These are phyloP conservation scores for Pichia cactophila DNA, from an alignment of 1,139 yeast genomes.

Conservation along the genomic window DNA sequence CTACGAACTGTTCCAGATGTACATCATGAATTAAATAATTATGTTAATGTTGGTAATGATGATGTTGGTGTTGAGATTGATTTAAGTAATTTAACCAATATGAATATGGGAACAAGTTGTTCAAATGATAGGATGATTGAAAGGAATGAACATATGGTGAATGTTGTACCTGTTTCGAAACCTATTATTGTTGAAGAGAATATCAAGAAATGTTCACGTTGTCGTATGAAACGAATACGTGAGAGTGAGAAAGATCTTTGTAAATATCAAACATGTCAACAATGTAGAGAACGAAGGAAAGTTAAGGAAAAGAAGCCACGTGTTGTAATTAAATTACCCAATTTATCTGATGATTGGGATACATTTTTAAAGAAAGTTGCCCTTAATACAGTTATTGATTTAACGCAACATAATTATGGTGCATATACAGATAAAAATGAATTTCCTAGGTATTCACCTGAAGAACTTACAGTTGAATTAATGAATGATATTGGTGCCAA, in stretches of 20 bases:
- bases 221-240: slow-evolving; percentile 31
- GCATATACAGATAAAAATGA: slow-evolving; percentile 25
- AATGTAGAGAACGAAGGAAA: slow-evolving; percentile 33
- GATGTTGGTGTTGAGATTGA: slow-evolving; percentile 13
- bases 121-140: too few relatives aligned
- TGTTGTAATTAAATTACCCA: slow-evolving; percentile 24
- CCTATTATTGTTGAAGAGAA: not conserved
- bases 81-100: not conserved
- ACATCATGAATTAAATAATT: not conserved
- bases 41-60: slow-evolving; percentile 12
- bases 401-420: slow-evolving; percentile 29
- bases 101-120: not conserved
- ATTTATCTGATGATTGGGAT: slow-evolving; percentile 27
- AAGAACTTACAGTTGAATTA: slow-evolving; percentile 26
- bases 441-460: slow-evolving; percentile 28
- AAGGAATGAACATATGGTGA: not conserved
- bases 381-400: slow-evolving; percentile 27
- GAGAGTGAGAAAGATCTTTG: slow-evolving; percentile 28
- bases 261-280: slow-evolving; percentile 35
- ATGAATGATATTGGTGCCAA: slow-evolving; percentile 30
- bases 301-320: slow-evolving; percentile 27
- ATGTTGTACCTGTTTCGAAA: not conserved
- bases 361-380: slow-evolving; percentile 29
- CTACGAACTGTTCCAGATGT: not conserved
- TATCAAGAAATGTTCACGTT: slow-evolving; percentile 34